Base-by-base conservation (phyloP, 768 basidiomycete species). In the Boletus bicolor region DNA sequence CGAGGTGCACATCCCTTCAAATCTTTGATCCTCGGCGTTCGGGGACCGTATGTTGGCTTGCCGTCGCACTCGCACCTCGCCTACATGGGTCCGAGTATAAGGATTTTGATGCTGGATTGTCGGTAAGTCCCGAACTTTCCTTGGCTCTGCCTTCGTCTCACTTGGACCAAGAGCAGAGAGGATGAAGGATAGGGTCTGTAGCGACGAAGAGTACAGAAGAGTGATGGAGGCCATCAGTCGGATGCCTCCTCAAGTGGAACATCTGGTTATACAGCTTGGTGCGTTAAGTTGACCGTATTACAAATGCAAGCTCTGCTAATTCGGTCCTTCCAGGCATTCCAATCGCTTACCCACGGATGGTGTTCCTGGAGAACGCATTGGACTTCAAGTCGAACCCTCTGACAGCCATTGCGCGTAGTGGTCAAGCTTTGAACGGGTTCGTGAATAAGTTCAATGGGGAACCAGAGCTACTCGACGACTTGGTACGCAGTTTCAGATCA, bases 321-420 rank as follows among this genome's bases (percentile, higher is more conserved):
- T 34, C 11, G 24, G 12, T 37, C 37, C 41, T 49, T 39, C 14
- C 51, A 86, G 86, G 85, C 2, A 82, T 91, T 51, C 89, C 89
- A 0, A 87, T 93, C 58, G 92, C 92, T 5, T 98, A 98, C 68
- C 96, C 96, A 32, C 87, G 95, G 49, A 86, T 94, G 85, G 89
- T 91, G 2, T 94, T 96, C 69, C 73, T 97, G 59, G 96, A 91
- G 70, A 75, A 73, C 24, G 82, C 87, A 8, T 73, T 98, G 28
- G 88, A 89, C 43, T 86, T 83, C 32, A 93, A 88, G 71, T 77
- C 87, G 48, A 98, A 98, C 68, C 94, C 95, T 2, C 72, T 98
- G 43, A 82, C 87, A 37, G 80, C 85, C 4, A 76, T 98, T 8
- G 89, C 87, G 8, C 81, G 83, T 67, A 74, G 76, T 42, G 89